Evolutionary conservation across 2,329 filamentous ascomycete species (phyloP), one percentile per base, ranked within the genome.

Genomic region (Fusarium guadeloupense): DNA sequence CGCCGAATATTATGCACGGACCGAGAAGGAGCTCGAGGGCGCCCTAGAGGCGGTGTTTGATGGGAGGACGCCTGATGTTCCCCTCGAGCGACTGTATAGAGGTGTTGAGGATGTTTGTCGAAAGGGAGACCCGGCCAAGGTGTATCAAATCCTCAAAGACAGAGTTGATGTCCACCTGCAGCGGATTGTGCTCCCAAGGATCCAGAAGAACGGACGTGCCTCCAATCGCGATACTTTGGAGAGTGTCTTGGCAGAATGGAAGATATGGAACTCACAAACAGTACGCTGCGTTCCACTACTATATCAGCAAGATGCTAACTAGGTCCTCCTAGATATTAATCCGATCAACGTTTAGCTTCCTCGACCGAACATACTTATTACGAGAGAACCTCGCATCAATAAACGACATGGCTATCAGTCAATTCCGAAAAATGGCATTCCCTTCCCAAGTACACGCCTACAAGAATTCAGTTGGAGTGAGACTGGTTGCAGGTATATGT

Each of bases 101-200:
- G 92, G 91, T 5, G 92, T 96, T 2, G 95, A 99, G 81, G 93
- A 97, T 72, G 83, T 96, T 10, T 99, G 95, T 74, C 85, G 92
- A 47, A 89, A 90, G 68, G 90, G 89, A 2, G 85, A 87, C 67
- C 89, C 91, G 3, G 82, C 84, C 16, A 82, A 86, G 49, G 77
- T 97, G 48, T 90, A 88, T 68, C 80, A 83, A 34, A 83, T 85
- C 71, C 80, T 98, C 42, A 83, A 86, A 62, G 78, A 80, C 10
- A 84, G 85, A 63, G 92, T 90, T 71, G 87, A 89, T 56, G 76
- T 74, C 13, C 89, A 96, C 75, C 80, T 98, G 59, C 83, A 84
- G 54, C 79, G 80, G 12, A 78, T 80, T 6, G 79, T 96, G 53
- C 75, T 88, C 45, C 81, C 81, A 34, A 73, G 76, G 43, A 79